Conservation (phyloP, 192 early-diverging fungal species). For the Diversispora epigaea region DNA sequence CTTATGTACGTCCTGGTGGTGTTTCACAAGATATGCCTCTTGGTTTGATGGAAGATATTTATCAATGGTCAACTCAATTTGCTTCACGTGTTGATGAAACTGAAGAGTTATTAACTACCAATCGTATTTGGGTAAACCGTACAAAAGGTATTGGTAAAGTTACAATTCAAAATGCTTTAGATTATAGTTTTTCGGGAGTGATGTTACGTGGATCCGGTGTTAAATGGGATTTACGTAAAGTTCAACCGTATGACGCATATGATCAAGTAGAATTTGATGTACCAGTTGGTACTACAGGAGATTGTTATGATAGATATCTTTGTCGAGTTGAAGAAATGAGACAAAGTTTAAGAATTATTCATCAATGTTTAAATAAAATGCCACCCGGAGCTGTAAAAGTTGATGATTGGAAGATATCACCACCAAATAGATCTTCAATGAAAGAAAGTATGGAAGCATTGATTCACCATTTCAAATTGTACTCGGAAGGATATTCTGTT, state of each 20-base stretch:
- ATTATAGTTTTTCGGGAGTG: conserved; percentile 91
- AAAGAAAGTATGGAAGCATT: conserved; percentile 99
- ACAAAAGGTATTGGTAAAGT: conserved; percentile 86
- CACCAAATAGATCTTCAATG: conserved; percentile 90
- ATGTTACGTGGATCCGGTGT: conserved; percentile 94
- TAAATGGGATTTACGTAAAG: conserved; percentile 93
- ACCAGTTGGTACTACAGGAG: conserved; percentile 91
- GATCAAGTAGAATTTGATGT: conserved; percentile 95
- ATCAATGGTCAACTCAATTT: conserved; percentile 92
- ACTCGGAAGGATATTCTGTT: conserved; percentile 97
- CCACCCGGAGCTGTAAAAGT: conserved; percentile 90
- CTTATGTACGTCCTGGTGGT: conserved; percentile 95
- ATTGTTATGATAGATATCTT: conserved; percentile 94
- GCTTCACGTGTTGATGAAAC: conserved; percentile 88
- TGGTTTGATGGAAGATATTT: conserved; percentile 93
- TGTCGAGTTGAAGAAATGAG: conserved; percentile 99
- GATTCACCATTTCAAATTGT: conserved; percentile 99
- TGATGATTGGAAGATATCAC: conserved; percentile 97
- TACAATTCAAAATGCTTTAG: conserved; percentile 83
- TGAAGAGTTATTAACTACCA: conserved; percentile 89
- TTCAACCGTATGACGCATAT: conserved; percentile 93
- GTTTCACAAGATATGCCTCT: conserved; percentile 90
- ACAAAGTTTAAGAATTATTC: conserved; percentile 91
- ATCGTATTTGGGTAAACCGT: conserved; percentile 94
- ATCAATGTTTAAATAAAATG: conserved; percentile 95